These are phyloP conservation scores for Aspergillus kassunensis DNA, from an alignment of 495 filamentous ascomycete genomes.

Conservation along the genomic window DNA sequence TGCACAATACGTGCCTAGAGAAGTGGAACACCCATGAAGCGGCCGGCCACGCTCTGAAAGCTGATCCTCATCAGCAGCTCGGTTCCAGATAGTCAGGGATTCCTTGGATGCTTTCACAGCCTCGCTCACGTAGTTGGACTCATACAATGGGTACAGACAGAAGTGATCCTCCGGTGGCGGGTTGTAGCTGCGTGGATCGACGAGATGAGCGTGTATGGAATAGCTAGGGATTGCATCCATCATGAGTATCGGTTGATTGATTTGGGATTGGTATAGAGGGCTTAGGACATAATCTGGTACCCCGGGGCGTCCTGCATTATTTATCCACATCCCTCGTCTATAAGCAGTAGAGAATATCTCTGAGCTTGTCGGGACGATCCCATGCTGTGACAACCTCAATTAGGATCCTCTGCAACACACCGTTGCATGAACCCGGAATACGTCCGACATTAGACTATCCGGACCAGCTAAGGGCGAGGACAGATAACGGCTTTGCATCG, in stretches of 20 bases:
- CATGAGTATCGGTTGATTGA: too few relatives aligned
- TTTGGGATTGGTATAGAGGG: too few relatives aligned
- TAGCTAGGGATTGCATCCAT: background rate
- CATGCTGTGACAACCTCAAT: background rate
- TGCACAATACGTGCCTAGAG: background rate
- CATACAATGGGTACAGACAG: background rate
- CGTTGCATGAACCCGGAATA: background rate
- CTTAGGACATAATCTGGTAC: too few relatives aligned
- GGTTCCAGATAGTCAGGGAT: background rate
- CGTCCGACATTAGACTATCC: background rate
- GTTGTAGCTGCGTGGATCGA: background rate
- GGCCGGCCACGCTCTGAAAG: background rate
- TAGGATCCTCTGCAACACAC: background rate
- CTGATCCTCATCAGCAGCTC: background rate
- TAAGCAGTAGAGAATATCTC: too few relatives aligned
- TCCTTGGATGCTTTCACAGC: background rate
- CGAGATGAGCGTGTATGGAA: background rate
- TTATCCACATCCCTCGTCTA: too few relatives aligned
- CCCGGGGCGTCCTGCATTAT: too few relatives aligned
- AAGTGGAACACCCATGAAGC: background rate
- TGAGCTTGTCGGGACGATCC: background rate
- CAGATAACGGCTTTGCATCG: too few relatives aligned
- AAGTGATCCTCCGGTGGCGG: background rate
- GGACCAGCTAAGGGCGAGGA: too few relatives aligned
- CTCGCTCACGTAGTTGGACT: background rate